Conservation (phyloP, 768 basidiomycete species). For the Mycena polygramma region DNA sequence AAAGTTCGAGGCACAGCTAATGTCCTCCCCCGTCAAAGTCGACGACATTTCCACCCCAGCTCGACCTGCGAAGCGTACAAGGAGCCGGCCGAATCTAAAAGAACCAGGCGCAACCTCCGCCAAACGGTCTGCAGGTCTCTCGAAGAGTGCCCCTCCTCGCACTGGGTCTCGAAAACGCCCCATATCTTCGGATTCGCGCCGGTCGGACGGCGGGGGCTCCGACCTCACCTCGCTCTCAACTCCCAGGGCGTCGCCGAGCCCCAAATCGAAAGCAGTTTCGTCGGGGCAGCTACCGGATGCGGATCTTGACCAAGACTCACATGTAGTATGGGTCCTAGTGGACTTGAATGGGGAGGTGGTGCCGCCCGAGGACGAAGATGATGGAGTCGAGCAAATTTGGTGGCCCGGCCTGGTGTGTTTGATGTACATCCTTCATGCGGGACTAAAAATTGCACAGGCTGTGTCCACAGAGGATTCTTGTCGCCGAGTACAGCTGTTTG, state of each 20-base stretch:
- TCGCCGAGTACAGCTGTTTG: constrained; percentile 42
- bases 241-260: constrained; percentile 7
- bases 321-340: constrained; percentile 70
- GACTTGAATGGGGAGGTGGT: constrained; percentile 53
- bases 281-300: background rate
- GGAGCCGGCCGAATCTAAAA: constrained; percentile 13
- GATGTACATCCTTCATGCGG: constrained; percentile 23
- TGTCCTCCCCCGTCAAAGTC: constrained; percentile 26
- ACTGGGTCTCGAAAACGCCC: constrained; percentile 5
- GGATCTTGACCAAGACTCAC: constrained; percentile 31
- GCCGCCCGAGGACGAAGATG: constrained; percentile 42
- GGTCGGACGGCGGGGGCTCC: constrained; percentile 29
- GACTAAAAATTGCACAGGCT: constrained; percentile 16
- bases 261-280: constrained; percentile 33
- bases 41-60: constrained; percentile 2
- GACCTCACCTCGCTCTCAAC: constrained; percentile 38
- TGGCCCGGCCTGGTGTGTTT: constrained; percentile 77
- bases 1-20: constrained; percentile 34
- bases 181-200: constrained; percentile 26
- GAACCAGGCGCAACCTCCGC: constrained; percentile 3
- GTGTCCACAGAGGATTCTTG: background rate
- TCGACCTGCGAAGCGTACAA: constrained; percentile 16
- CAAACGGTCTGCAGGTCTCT: background rate
- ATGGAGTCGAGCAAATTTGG: constrained; percentile 61
- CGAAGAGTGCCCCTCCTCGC: constrained; percentile 1